These are phyloP conservation scores for Coniophora puteana DNA, from an alignment of 1,284 basidiomycete species.

Conservation along the genomic window DNA sequence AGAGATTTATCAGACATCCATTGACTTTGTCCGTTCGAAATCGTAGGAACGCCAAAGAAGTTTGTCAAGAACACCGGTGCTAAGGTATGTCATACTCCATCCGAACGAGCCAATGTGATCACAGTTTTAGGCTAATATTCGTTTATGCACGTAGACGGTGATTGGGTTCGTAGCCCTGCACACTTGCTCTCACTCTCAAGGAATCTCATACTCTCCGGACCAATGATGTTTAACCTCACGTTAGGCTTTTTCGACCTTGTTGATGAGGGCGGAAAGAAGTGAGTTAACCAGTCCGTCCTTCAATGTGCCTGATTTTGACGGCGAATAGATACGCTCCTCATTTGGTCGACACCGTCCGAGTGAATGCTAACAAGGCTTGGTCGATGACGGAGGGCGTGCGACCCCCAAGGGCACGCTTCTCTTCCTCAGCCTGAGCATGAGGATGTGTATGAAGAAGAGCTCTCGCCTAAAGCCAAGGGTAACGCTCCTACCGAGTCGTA, in stretches of 20 bases:
- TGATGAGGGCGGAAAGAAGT: constrained; percentile 78
- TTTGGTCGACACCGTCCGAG: constrained; percentile 84
- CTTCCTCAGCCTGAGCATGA: constrained; percentile 68
- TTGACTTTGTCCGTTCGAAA: constrained; percentile 73
- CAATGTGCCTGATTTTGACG: constrained; percentile 7
- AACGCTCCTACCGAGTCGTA: constrained; percentile 51
- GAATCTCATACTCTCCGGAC: constrained; percentile 69
- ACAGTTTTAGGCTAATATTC: constrained; percentile 61
- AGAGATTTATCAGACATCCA: constrained; percentile 78
- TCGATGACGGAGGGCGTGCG: constrained; percentile 86
- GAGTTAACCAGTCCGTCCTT: constrained; percentile 19
- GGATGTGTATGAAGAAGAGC: constrained; percentile 43
- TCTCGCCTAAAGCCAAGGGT: constrained; percentile 53
- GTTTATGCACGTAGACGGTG: too few relatives aligned
- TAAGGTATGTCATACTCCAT: constrained; percentile 49
- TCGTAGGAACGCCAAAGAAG: constrained; percentile 79
- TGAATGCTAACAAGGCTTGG: constrained; percentile 65
- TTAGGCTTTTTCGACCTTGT: constrained; percentile 83
- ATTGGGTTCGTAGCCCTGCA: constrained; percentile 88
- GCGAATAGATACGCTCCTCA: constrained; percentile 79
- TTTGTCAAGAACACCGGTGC: constrained; percentile 93
- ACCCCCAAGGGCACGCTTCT: constrained; percentile 86
- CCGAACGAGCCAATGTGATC: background rate
- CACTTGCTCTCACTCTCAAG: constrained; percentile 81
- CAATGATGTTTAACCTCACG: constrained; percentile 84